Base-by-base conservation (phyloP, 805 yeast species). In the Suhomyces vadensis region DNA sequence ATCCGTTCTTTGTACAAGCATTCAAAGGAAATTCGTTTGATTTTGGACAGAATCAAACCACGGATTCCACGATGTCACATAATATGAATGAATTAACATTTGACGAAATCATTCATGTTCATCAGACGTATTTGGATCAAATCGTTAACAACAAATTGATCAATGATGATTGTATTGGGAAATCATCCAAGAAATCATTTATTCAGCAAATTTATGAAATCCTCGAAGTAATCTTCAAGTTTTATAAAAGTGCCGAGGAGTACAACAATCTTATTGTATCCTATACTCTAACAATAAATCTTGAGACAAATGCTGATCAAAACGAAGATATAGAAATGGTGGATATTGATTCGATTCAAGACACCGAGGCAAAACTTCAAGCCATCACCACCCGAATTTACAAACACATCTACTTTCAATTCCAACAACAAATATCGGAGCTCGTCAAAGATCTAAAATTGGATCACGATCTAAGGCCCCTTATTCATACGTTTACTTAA, bases 361-460 rank as follows among this genome's bases (percentile, higher is more conserved):
- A 38, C 13, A 27, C 35, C 25, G 71, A 41, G 44, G 51, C 10
- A 49, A 58, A 50, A 53, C 61, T 78, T 41, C 66, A 63, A 39
- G 57, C 61, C 4, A 61, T 79, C 20, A 67, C 73, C 42, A 60
- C 59, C 4, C 69, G 69, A 43, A 60, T 82, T 17, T 67, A 69
- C 41, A 51, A 50, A 25, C 72, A 51, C 21, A 62, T 64, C 43
- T 75, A 63, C 64, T 61, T 60, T 26, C 70, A 67, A 16, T 83
- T 78, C 54, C 72, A 73, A 44, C 63, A 63, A 2, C 62, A 64
- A 16, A 51, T 76, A 31, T 67, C 66, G 31, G 52, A 60, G 3
- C 76, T 83, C 43, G 69, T 73, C 0, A 71, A 64, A 35, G 88
- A 82, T 52, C 61, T 85, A 42, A 69, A 72, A n/a, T 60, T 66